Percentiles rank a stretch among this genome's conserved stretches.
Evolutionary conservation across 2,329 filamentous ascomycete genomes (phyloP).

Genomic region (Dendrostoma leiphaemia): DNA sequence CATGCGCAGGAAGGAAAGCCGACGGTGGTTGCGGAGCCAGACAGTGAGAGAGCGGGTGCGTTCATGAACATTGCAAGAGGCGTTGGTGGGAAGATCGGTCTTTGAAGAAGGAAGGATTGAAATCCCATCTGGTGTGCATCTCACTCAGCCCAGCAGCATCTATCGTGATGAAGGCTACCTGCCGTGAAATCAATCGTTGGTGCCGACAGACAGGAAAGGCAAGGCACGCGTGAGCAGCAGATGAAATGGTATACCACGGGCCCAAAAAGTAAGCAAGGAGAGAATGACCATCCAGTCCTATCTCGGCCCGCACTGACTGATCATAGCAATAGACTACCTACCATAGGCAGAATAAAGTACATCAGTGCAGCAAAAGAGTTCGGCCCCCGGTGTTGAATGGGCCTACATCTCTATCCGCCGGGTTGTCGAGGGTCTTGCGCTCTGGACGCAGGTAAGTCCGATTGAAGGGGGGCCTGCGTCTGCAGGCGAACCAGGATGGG

Average conservation of each 20-base stretch:
- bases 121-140: too few species aligned
- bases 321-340: too few species aligned
- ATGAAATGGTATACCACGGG: too few species aligned
- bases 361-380: conserved; percentile 2
- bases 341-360: too few species aligned
- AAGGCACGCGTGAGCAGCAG: too few species aligned
- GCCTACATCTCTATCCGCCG: conserved; percentile 4
- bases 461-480: background rate
- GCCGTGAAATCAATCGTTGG: too few species aligned
- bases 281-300: too few species aligned
- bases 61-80: conserved; percentile 70
- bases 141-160: too few species aligned
- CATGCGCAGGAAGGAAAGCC: conserved; percentile 86
- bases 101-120: conserved; percentile 19
- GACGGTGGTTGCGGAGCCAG: conserved; percentile 83
- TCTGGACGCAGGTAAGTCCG: background rate
- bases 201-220: too few species aligned
- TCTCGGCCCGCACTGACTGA: too few species aligned
- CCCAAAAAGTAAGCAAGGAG: too few species aligned
- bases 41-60: conserved; percentile 66
- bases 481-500: background rate
- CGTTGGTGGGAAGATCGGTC: conserved; percentile 46
- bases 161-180: too few species aligned
- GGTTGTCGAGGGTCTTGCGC: background rate
- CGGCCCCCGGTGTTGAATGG: conserved; percentile 14